Evolutionary conservation across 768 basidiomycete species (phyloP).

Genomic region (Pleurotus giganteus): DNA sequence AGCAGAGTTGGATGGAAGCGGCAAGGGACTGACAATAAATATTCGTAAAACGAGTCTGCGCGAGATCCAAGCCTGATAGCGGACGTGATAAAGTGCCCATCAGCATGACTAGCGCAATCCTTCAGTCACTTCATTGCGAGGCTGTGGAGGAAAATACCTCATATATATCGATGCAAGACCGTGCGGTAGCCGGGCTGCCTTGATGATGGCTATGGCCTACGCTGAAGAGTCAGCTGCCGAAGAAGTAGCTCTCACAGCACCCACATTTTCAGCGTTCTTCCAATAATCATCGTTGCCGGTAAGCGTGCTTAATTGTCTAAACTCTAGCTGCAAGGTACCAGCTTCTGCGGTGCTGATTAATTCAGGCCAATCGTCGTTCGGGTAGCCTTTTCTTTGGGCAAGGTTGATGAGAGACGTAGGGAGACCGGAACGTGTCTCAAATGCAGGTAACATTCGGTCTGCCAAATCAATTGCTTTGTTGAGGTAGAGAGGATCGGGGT

Average conservation of each 20-base stretch:
- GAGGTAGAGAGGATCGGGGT: constrained; percentile 58
- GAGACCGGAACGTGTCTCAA: constrained; percentile 79
- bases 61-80: constrained; percentile 88
- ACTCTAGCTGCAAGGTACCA: constrained; percentile 87
- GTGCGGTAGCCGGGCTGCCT: constrained; percentile 55
- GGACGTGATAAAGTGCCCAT: constrained; percentile 50
- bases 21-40: constrained; percentile 65
- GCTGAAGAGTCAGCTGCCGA: neutral
- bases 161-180: constrained; percentile 86
- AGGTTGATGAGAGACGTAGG: constrained; percentile 84
- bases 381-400: constrained; percentile 52
- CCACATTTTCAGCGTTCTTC: constrained; percentile 73
- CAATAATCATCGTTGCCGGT: constrained; percentile 81
- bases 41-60: constrained; percentile 94
- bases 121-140: neutral
- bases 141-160: constrained; percentile 42
- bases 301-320: constrained; percentile 80
- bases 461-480: constrained; percentile 80
- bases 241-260: neutral
- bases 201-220: constrained; percentile 69
- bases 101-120: constrained; percentile 27
- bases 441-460: constrained; percentile 80
- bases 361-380: constrained; percentile 56
- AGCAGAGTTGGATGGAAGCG: neutral
- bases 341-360: constrained; percentile 82